Evolutionary conservation across 805 yeast species (phyloP), one percentile per base, ranked within the genome.

Genomic region (Candida montana): DNA sequence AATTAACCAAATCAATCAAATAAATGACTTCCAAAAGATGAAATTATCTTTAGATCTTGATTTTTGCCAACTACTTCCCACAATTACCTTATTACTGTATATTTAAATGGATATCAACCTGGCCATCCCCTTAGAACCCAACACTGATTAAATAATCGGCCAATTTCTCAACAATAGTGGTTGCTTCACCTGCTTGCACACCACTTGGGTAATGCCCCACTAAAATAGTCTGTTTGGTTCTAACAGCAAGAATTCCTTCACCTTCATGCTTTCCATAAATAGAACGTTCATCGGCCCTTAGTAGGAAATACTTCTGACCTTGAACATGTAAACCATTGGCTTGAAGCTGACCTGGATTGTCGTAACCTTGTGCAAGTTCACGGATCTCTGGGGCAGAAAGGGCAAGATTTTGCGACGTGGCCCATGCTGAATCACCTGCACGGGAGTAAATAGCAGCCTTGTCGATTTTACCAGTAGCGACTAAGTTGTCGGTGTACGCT

Each of bases 371-470:
- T 34, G 87, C 93, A 44, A 93, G 67, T 54, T 74, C 85, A 36
- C 70, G 53, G 52, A 90, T 79, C 68, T 93, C 99, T 33, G 73
- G 69, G 10, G 80, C 76, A 34, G 75, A 73, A 53, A 90, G 74
- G 28, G 69, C 61, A 46, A 87, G 77, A 31, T 77, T 77, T 46
- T 83, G 75, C 15, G 93, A 73, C 52, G 81, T 77, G 18, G 98
- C 98, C 99, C 99, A 93, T 40, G 80, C 75, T 17, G 95, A 76
- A 63, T 90, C 96, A 35, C 99, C 99, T 12, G 95, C 96, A 52
- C 85, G 83, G 9, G 97, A 90, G 67, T 85, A 90, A 52, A 93
- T 79, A 32, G 95, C 93, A 27, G 98, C 96, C 63, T 80, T 80
- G 69, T 91, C 97, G 51, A 93, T 73, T 64, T 86, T 87, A 48